phyloP scores from a whole-genome alignment of 345 rosid species.

The Lagerstroemia speciosa region DNA sequence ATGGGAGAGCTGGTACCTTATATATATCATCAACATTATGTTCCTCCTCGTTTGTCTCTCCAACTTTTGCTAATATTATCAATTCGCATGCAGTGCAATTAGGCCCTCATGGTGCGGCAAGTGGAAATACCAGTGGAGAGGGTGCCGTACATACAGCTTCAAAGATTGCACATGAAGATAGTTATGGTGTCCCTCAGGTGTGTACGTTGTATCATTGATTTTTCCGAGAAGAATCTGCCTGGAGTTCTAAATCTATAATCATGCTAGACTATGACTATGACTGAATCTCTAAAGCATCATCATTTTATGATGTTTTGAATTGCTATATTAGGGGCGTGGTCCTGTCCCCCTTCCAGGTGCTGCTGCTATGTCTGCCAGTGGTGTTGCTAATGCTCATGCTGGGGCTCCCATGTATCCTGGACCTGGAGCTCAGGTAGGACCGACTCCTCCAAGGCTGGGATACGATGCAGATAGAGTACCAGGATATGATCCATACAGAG shows the following conservation, averaged over 20 bases:
- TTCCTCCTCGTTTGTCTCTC: background rate
- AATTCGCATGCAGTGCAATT: slow-evolving; percentile 26
- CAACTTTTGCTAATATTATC: slow-evolving; percentile 9
- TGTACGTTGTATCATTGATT: background rate
- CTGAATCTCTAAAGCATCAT: background rate
- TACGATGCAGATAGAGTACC: no score
- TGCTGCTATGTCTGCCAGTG: no score
- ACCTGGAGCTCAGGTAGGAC: no score
- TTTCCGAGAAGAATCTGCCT: background rate
- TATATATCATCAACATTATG: background rate
- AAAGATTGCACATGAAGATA: slow-evolving; percentile 42
- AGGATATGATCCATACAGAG: no score
- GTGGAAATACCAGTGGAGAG: slow-evolving; percentile 42
- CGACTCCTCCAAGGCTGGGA: no score
- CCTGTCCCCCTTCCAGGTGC: slow-evolving; percentile 9
- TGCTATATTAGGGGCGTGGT: slow-evolving; percentile 2
- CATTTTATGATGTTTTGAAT: background rate
- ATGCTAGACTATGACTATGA: background rate
- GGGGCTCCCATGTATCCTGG: no score
- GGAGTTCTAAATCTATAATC: background rate
- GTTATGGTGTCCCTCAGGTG: slow-evolving; percentile 57
- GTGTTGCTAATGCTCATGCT: no score
- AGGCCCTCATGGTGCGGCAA: slow-evolving; percentile 46
- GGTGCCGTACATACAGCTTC: slow-evolving; percentile 40
- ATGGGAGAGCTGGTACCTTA: slow-evolving; percentile 47